phyloP scores from a whole-genome alignment of 179 eudicot genomes.

The Patellifolia procumbens region DNA sequence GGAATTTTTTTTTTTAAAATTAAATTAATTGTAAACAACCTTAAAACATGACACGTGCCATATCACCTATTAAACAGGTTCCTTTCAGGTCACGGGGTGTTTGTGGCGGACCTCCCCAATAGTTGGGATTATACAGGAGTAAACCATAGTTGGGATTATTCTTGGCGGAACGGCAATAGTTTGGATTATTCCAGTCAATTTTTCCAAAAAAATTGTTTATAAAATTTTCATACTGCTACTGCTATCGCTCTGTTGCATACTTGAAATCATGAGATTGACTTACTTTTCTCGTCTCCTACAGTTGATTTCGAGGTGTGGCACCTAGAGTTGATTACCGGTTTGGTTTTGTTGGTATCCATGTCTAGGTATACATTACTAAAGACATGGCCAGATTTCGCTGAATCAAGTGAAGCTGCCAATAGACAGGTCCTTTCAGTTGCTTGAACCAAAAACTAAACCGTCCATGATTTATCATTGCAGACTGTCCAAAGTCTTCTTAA shows the following conservation, averaged over 20 bases:
- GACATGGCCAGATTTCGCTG: constrained; percentile 81
- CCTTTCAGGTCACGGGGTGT: no score
- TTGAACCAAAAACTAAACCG: not conserved
- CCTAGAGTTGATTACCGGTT: constrained; percentile 64
- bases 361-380: constrained; percentile 66
- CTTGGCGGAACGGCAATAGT: no score
- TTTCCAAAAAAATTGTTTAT: no score
- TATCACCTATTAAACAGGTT: no score
- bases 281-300: constrained; percentile 30
- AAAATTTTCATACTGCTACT: not conserved
- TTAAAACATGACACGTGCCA: no score
- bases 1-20: no score
- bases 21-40: no score
- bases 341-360: constrained; percentile 66
- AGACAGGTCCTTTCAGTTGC: constrained; percentile 52
- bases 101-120: no score
- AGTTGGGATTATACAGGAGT: no score
- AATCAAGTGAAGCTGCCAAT: constrained; percentile 90
- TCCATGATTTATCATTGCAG: not conserved
- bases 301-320: constrained; percentile 80
- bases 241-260: not conserved
- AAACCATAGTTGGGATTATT: no score
- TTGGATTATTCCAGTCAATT: no score
- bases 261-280: not conserved
- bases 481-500: not conserved